Percentiles rank a stretch among this genome's conserved stretches.
These are phyloP conservation scores for Suaeda aralocaspica DNA, from an alignment of 148 eudicot species.

Conservation along the genomic window DNA sequence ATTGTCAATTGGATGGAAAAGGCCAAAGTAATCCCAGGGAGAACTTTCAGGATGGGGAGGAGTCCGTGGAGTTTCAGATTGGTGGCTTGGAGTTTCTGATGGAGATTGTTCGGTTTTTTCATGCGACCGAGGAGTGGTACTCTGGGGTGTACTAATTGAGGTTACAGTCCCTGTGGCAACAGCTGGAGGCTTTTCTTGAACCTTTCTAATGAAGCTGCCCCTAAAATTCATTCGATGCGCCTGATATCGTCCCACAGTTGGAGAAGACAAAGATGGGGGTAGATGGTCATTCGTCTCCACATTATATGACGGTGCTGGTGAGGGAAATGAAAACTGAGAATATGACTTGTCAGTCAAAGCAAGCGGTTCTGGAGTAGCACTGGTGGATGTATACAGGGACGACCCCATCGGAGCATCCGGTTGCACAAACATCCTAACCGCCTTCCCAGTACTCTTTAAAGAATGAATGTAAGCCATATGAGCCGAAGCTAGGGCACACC, in stretches of 20 bases:
- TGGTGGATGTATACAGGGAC: slow-evolving; percentile 52
- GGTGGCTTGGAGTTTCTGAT: slow-evolving; percentile 34
- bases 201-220: slow-evolving; percentile 52
- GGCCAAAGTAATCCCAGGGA: slow-evolving; percentile 96
- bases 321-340: slow-evolving; percentile 59
- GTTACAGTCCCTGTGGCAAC: slow-evolving; percentile 50
- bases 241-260: slow-evolving; percentile 44
- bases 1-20: slow-evolving; percentile 63
- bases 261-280: slow-evolving; percentile 58
- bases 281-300: slow-evolving; percentile 39
- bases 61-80: slow-evolving; percentile 35
- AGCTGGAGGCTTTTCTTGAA: slow-evolving; percentile 66
- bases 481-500: slow-evolving; percentile 81
- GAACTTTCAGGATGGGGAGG: slow-evolving; percentile 44
- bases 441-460: slow-evolving; percentile 60
- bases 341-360: slow-evolving; percentile 47
- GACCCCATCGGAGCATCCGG: slow-evolving; percentile 53
- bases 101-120: slow-evolving; percentile 45
- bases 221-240: slow-evolving; percentile 71
- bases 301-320: slow-evolving; percentile 51
- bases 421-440: slow-evolving; percentile 67
- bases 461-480: slow-evolving; percentile 71
- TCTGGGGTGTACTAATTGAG: slow-evolving; percentile 45
- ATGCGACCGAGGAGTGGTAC: slow-evolving; percentile 38
- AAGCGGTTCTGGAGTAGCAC: slow-evolving; percentile 61